phyloP scores from a whole-genome alignment of 129 eudicot genomes.

The Deinandra increscens region DNA sequence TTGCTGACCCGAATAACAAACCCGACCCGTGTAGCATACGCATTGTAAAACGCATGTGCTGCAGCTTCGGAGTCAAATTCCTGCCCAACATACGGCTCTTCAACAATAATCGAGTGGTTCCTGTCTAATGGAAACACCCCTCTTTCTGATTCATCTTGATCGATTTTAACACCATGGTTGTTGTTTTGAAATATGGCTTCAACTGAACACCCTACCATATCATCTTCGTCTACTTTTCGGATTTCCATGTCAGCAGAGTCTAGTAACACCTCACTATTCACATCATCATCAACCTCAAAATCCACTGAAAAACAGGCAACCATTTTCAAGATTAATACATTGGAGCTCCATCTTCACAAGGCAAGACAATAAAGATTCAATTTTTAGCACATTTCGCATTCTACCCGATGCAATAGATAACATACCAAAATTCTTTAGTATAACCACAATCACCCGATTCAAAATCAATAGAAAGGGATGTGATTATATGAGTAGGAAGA shows the following conservation, averaged over 20 bases:
- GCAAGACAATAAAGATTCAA: not conserved
- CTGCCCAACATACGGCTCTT: constrained; percentile 77
- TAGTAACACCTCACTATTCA: constrained; percentile 45
- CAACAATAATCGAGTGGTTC: constrained; percentile 40
- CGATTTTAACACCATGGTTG: constrained; percentile 47
- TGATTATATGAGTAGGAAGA: not conserved
- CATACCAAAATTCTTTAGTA: not conserved
- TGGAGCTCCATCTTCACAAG: not conserved
- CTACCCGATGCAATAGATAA: not conserved
- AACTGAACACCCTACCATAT: constrained; percentile 61
- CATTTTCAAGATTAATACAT: not conserved
- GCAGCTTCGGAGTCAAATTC: constrained; percentile 92
- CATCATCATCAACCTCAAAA: constrained; percentile 41
- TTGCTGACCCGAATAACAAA: constrained; percentile 85
- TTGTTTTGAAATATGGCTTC: constrained; percentile 47
- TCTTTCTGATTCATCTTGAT: constrained; percentile 50
- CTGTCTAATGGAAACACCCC: constrained; percentile 39
- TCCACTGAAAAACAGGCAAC: constrained; percentile 24
- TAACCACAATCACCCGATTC: not conserved
- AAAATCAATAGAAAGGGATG: not conserved
- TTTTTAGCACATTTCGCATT: not conserved
- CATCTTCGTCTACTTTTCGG: constrained; percentile 38
- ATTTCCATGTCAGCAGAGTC: constrained; percentile 44
- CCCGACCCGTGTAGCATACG: constrained; percentile 79
- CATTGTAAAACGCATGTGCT: constrained; percentile 81